phyloP scores from a whole-genome alignment of 768 basidiomycete species.

The Suillus clintonianus region DNA sequence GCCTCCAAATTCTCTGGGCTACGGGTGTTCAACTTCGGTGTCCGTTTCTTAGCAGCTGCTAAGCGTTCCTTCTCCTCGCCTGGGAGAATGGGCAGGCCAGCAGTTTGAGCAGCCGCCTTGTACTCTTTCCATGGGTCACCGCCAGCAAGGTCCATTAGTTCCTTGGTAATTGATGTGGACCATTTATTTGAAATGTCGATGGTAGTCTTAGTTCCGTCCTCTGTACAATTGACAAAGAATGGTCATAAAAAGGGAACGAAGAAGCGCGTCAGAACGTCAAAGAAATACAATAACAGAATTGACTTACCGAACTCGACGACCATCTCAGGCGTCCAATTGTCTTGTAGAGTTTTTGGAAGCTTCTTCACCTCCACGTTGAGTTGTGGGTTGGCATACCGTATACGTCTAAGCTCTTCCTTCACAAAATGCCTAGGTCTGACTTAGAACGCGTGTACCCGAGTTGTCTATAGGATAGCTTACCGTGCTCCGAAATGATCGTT shows the following conservation, averaged over 20 bases:
- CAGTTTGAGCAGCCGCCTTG: constrained; percentile 46
- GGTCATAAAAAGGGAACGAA: background rate
- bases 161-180: constrained; percentile 66
- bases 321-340: constrained; percentile 63
- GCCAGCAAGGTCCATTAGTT: constrained; percentile 70
- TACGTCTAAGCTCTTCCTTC: constrained; percentile 75
- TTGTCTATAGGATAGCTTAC: constrained; percentile 37
- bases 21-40: constrained; percentile 8
- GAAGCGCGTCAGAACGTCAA: background rate
- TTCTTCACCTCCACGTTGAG: constrained; percentile 62
- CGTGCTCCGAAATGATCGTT: constrained; percentile 79
- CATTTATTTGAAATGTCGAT: constrained; percentile 66
- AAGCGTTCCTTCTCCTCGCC: constrained; percentile 40
- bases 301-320: constrained; percentile 64
- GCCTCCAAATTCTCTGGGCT: constrained; percentile 20
- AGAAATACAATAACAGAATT: background rate
- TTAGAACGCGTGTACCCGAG: constrained; percentile 22
- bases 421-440: constrained; percentile 57
- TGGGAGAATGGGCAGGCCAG: constrained; percentile 51
- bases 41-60: constrained; percentile 19
- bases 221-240: constrained; percentile 31
- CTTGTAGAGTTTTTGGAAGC: constrained; percentile 51
- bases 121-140: constrained; percentile 59
- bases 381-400: constrained; percentile 74
- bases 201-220: constrained; percentile 45